Evolutionary conservation across 129 eudicot genomes (phyloP), one percentile per base, ranked within the genome.

Genomic region (Flaveria trinervia): DNA sequence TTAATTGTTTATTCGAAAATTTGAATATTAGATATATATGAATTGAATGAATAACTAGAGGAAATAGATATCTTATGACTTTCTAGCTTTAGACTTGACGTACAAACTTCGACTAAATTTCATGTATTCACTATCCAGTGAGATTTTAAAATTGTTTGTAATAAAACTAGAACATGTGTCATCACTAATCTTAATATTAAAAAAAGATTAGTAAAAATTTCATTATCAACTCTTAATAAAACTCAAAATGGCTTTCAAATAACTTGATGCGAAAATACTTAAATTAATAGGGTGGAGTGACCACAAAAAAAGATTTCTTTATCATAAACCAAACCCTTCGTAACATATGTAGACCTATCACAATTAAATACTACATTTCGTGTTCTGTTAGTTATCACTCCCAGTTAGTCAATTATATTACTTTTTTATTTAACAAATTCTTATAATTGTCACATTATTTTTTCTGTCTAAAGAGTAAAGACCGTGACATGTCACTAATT

Each of bases 281-380:
- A 50, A 66, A 41, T 66, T 66, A 33, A 36, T 8, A 66, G 9
- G 16, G 15, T 30, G 15, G 12, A 16, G 51, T 46, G 71, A 75
- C 62, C 28, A n/a, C 79, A 26, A 9, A 57, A 57, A 54, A 60
- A 74, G 59, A 43, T 41, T 23, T 36, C 11, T 43, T 43, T 60
- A 60, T 74, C 69, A 60, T 12, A 75, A 30, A 46, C 11, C 51
- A 10, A 65, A 49, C 43, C 72, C 23, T 50, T 76, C 66, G 36
- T 51, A 22, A 65, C 52, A 18, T 11, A 76, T 50, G 43, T 41
- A 65, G 26, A 65, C 73, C 65, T 33, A 12, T 33, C 39, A 75
- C 52, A 65, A 65, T 46, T 65, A 76, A 50, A 76, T 75, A 49
- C 44, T 45, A 22, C 65, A 13, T 76, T 76, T 23, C 73, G 77